Conservation (phyloP, 1,139 yeast genomes). For the Debaryomyces robertsiae region DNA sequence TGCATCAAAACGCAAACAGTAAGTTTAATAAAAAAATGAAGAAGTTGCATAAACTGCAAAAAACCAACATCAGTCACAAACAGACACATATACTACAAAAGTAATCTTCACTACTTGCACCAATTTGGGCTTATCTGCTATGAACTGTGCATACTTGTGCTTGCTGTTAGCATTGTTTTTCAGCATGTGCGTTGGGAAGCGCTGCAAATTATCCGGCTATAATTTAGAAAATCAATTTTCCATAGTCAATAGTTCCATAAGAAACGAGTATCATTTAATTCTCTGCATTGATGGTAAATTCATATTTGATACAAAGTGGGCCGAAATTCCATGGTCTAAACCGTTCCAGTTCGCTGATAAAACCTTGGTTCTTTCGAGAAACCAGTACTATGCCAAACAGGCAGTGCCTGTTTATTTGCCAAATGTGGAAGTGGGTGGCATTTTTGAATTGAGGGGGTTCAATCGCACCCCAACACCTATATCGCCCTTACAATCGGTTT, state of each 20-base stretch:
- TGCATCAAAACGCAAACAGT: slow-evolving; percentile 34
- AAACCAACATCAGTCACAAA: slow-evolving; percentile 1
- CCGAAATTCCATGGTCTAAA: slow-evolving; percentile 29
- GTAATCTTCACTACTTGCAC: not conserved
- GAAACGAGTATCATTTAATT: slow-evolving; percentile 25
- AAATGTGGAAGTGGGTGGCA: slow-evolving; percentile 28
- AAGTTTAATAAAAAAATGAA: slow-evolving; percentile 15
- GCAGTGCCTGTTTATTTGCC: slow-evolving; percentile 30
- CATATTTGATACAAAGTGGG: slow-evolving; percentile 27
- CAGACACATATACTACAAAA: slow-evolving; percentile 6
- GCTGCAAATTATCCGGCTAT: slow-evolving; percentile 26
- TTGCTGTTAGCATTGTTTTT: slow-evolving; percentile 4
- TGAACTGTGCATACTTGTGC: slow-evolving; percentile 1
- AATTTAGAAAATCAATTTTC: slow-evolving; percentile 29
- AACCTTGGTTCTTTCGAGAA: slow-evolving; percentile 23
- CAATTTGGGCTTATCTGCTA: not conserved
- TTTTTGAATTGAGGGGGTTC: slow-evolving; percentile 17
- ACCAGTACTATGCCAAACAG: slow-evolving; percentile 27
- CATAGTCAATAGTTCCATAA: slow-evolving; percentile 18
- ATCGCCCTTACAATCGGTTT: slow-evolving; percentile 34
- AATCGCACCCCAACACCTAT: slow-evolving; percentile 9
- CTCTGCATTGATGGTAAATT: slow-evolving; percentile 36
- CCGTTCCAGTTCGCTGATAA: slow-evolving; percentile 16
- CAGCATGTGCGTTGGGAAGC: not conserved
- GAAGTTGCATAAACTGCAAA: slow-evolving; percentile 7